Evolutionary conservation across 1,139 yeast species (phyloP).

Genomic region (Sugiyamaella paludigena): DNA sequence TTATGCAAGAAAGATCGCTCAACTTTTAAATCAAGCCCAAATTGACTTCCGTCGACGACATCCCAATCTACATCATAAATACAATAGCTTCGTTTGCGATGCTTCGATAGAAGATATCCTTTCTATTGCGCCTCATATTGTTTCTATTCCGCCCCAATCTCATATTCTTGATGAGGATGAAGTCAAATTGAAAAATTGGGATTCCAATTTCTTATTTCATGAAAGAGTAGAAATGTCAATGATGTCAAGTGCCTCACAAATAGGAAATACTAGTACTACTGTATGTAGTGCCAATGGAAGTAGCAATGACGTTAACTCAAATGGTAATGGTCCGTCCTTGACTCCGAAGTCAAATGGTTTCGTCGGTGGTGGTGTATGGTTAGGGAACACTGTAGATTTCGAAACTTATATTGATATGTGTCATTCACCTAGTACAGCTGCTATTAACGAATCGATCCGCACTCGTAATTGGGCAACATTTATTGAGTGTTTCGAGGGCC

Average conservation of each 20-base stretch:
- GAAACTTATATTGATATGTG: conserved; percentile 30
- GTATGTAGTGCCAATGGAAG: too few species aligned
- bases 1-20: conserved; percentile 25
- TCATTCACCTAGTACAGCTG: conserved; percentile 6
- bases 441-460: conserved; percentile 7
- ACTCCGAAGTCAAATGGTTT: too few species aligned
- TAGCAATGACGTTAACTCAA: background rate
- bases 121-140: conserved; percentile 30
- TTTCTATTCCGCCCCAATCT: conserved; percentile 30
- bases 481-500: conserved; percentile 50
- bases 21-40: conserved; percentile 30
- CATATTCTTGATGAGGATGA: conserved; percentile 29
- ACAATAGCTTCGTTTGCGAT: conserved; percentile 28
- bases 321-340: too few species aligned
- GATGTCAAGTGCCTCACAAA: conserved; percentile 76
- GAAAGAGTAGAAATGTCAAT: conserved; percentile 78
- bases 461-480: conserved; percentile 38
- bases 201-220: conserved; percentile 63
- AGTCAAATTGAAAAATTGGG: conserved; percentile 55
- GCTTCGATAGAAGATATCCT: conserved; percentile 28
- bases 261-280: conserved; percentile 35
- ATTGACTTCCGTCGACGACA: conserved; percentile 16
- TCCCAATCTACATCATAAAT: conserved; percentile 16
- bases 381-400: conserved; percentile 69
- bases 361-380: conserved; percentile 53